phyloP scores from a whole-genome alignment of 306 rosid species.

The Vigna radiata region DNA sequence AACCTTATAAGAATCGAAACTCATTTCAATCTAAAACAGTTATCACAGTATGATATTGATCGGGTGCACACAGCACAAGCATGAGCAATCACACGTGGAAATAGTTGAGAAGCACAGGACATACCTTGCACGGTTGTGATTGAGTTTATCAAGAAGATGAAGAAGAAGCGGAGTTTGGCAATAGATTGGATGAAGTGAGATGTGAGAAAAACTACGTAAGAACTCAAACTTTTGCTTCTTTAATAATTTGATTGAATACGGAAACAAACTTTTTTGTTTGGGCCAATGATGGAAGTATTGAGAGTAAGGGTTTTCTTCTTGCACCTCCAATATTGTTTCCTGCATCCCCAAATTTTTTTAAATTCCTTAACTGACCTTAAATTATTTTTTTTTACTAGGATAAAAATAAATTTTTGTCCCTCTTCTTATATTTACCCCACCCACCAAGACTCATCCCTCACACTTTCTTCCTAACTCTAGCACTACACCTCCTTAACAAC shows the following conservation, averaged over 20 bases:
- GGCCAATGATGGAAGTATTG: neutral
- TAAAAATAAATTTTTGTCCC: too few relatives aligned
- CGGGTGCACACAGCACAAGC: neutral
- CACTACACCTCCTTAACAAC: too few relatives aligned
- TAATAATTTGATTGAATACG: neutral
- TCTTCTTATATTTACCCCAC: too few relatives aligned
- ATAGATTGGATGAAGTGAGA: neutral
- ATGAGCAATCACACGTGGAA: neutral
- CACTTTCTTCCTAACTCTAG: too few relatives aligned
- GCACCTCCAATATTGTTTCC: too few relatives aligned
- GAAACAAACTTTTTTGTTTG: neutral
- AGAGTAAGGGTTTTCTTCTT: too few relatives aligned
- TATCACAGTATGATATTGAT: neutral
- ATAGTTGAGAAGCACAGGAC: neutral
- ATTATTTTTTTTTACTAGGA: too few relatives aligned
- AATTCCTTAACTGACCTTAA: too few relatives aligned
- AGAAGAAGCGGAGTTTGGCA: neutral
- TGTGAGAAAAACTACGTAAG: neutral
- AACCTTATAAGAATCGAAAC: neutral
- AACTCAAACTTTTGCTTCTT: neutral
- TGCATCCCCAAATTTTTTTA: too few relatives aligned
- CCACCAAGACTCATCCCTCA: too few relatives aligned
- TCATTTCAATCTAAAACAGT: neutral
- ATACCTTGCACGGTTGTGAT: slow-evolving; percentile 9
- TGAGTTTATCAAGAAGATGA: neutral